phyloP scores from a whole-genome alignment of 1,139 yeast genomes.

The Barnettozyma hawaiiensis region DNA sequence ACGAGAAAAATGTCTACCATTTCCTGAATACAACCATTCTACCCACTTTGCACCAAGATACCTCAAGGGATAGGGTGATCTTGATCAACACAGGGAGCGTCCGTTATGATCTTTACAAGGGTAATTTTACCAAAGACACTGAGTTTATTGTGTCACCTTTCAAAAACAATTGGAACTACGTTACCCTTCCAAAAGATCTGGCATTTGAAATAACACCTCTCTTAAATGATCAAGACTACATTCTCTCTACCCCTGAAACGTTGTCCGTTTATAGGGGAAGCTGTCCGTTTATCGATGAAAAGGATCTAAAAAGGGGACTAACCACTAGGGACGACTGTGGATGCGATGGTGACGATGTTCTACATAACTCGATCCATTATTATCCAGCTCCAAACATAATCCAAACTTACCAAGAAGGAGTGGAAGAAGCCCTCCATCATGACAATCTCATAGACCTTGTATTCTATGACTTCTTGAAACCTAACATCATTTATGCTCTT shows the following conservation, averaged over 20 bases:
- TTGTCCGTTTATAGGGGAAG: slow-evolving; percentile 3
- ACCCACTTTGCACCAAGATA: slow-evolving; percentile 42
- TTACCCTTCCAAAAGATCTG: slow-evolving; percentile 28
- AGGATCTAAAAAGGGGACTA: slow-evolving; percentile 46
- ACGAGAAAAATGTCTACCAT: slow-evolving; percentile 53
- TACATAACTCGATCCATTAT: slow-evolving; percentile 56
- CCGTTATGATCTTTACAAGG: slow-evolving; percentile 82
- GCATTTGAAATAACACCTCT: slow-evolving; percentile 28
- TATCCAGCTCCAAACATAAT: slow-evolving; percentile 75
- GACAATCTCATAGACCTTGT: slow-evolving; percentile 49
- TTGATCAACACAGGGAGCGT: slow-evolving; percentile 85
- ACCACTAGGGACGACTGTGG: slow-evolving; percentile 83
- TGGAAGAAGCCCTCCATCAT: slow-evolving; percentile 25
- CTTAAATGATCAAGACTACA: slow-evolving; percentile 26
- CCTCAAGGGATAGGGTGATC: slow-evolving; percentile 45
- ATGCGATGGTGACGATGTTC: slow-evolving; percentile 81
- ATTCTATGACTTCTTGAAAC: slow-evolving; percentile 68
- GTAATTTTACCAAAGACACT: slow-evolving; percentile 76
- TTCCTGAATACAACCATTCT: slow-evolving; percentile 56
- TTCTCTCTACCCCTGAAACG: slow-evolving; percentile 17
- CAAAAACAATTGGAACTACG: slow-evolving; percentile 60
- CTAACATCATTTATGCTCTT: slow-evolving; percentile 57
- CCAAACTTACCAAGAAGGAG: slow-evolving; percentile 35
- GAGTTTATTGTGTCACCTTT: slow-evolving; percentile 86
- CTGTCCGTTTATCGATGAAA: slow-evolving; percentile 28